These are phyloP conservation scores for Auriculariales sp. DNA, from an alignment of 768 basidiomycete genomes.

Conservation along the genomic window DNA sequence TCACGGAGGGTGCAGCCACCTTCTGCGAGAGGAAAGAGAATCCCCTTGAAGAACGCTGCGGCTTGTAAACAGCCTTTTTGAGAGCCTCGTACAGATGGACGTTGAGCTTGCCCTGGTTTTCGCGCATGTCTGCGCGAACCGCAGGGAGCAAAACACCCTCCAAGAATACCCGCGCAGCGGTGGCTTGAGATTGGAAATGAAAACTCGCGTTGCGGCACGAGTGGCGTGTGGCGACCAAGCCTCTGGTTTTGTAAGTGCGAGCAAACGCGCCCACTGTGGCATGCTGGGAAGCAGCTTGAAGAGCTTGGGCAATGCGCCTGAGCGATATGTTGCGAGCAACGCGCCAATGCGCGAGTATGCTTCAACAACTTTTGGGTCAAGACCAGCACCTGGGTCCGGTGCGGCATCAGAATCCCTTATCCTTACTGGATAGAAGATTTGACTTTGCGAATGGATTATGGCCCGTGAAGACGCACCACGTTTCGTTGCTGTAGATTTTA, in stretches of 20 bases:
- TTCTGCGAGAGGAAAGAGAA: conserved; percentile 76
- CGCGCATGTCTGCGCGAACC: conserved; percentile 74
- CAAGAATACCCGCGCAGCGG: conserved; percentile 83
- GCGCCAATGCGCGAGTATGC: conserved; percentile 83
- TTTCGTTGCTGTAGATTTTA: conserved; percentile 12
- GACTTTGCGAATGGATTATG: not conserved
- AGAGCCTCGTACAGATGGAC: conserved; percentile 91
- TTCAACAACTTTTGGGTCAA: conserved; percentile 86
- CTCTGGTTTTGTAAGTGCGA: conserved; percentile 84
- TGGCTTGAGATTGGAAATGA: conserved; percentile 96
- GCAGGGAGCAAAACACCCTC: conserved; percentile 85
- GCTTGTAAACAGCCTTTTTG: conserved; percentile 87
- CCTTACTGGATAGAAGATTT: conserved; percentile 4
- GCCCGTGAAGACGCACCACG: conserved; percentile 33
- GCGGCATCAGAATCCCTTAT: conserved; percentile 15
- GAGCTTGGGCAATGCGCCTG: conserved; percentile 86
- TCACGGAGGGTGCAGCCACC: conserved; percentile 83
- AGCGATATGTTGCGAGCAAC: conserved; percentile 79
- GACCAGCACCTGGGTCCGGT: conserved; percentile 68
- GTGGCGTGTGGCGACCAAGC: conserved; percentile 94
- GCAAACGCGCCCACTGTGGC: conserved; percentile 88
- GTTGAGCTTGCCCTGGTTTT: conserved; percentile 44
- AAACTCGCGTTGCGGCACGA: conserved; percentile 84
- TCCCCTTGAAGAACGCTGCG: conserved; percentile 95
- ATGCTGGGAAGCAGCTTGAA: conserved; percentile 97